Percentiles rank a stretch among this genome's conserved stretches.
phyloP scores from a whole-genome alignment of 441 rosid species.

The Capsella rubella region DNA sequence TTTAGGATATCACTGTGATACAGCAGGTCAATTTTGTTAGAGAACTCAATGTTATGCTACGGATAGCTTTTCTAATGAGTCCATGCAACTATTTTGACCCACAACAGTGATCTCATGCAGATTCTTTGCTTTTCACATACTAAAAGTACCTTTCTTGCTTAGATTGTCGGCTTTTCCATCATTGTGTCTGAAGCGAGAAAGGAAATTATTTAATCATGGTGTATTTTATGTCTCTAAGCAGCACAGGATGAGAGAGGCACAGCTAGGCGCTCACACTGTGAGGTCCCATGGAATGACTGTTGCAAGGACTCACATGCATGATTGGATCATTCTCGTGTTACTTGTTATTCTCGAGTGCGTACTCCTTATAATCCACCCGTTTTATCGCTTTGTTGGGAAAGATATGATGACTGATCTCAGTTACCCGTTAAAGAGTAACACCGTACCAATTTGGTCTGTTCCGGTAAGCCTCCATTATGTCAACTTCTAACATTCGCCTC shows the following conservation, averaged over 20 bases:
- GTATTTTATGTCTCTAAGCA: slow-evolving; percentile 35
- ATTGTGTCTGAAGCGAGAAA: slow-evolving; percentile 9
- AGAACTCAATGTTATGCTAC: neutral
- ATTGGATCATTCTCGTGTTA: slow-evolving; percentile 78
- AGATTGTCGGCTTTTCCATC: slow-evolving; percentile 27
- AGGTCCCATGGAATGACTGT: slow-evolving; percentile 74
- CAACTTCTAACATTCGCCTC: neutral
- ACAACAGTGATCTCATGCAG: neutral
- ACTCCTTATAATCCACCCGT: slow-evolving; percentile 67
- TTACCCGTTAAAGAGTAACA: slow-evolving; percentile 76
- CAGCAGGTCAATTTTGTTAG: neutral
- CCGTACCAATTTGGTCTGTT: slow-evolving; percentile 84
- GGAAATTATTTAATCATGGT: slow-evolving; percentile 14
- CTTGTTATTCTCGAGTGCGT: slow-evolving; percentile 58
- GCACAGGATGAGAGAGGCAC: slow-evolving; percentile 62
- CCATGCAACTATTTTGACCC: slow-evolving; percentile 12
- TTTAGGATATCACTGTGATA: neutral
- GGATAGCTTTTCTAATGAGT: neutral
- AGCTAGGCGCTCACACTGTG: slow-evolving; percentile 65
- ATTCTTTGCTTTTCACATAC: slow-evolving; percentile 16
- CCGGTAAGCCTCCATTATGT: slow-evolving; percentile 60
- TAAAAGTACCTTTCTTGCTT: slow-evolving; percentile 29
- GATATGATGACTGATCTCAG: slow-evolving; percentile 93
- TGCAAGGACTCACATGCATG: slow-evolving; percentile 71
- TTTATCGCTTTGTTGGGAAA: slow-evolving; percentile 88